Conservation (phyloP, 2,329 filamentous ascomycete genomes). For the Xylaria sp. region DNA sequence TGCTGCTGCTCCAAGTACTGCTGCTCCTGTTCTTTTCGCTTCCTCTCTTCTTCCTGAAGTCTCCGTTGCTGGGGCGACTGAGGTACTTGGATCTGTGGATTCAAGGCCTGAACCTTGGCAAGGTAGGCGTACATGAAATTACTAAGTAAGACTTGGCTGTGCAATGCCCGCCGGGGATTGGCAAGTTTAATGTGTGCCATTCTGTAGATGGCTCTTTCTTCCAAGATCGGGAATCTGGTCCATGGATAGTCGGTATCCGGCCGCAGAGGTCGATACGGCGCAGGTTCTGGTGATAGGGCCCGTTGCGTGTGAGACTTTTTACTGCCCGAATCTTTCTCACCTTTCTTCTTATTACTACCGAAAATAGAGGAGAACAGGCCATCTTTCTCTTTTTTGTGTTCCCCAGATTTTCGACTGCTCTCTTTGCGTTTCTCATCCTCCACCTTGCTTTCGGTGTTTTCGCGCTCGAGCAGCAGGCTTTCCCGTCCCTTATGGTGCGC, state of each 20-base stretch:
- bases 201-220: conserved; percentile 94
- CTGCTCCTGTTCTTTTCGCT: conserved; percentile 46
- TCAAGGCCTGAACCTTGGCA: conserved; percentile 97
- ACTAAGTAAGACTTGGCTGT: conserved; percentile 92
- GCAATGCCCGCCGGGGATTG: conserved; percentile 85
- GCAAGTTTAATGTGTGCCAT: conserved; percentile 99
- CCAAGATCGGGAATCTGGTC: conserved; percentile 89
- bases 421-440: conserved; percentile 82
- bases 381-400: conserved; percentile 86
- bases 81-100: conserved; percentile 90
- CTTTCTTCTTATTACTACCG: conserved; percentile 81
- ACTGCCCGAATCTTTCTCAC: conserved; percentile 65
- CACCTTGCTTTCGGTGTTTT: conserved; percentile 63
- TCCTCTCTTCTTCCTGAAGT: conserved; percentile 46
- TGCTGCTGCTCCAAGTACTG: conserved; percentile 43
- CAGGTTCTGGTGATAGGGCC: conserved; percentile 75
- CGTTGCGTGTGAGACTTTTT: conserved; percentile 70
- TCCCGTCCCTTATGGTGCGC: conserved; percentile 64
- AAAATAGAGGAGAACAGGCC: conserved; percentile 93
- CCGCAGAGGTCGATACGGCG: conserved; percentile 61
- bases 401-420: conserved; percentile 64
- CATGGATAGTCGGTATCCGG: conserved; percentile 94
- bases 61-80: conserved; percentile 69
- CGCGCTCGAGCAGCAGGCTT: conserved; percentile 76
- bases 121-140: conserved; percentile 99